Base-by-base conservation (phyloP, 306 rosid genomes). In the Cicer judaicum region DNA sequence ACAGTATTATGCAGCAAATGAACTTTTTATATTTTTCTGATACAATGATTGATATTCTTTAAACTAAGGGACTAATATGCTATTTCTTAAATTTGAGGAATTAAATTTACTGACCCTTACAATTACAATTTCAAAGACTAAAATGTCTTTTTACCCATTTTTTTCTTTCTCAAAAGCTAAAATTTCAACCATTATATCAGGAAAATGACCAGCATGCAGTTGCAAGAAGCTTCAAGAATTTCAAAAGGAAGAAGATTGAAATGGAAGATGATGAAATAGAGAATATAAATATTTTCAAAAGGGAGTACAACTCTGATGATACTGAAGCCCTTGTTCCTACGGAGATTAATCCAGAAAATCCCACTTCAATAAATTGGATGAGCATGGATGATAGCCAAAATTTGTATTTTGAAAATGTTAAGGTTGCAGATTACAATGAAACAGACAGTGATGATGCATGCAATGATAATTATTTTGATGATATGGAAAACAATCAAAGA, bases 361-460 rank as follows among this genome's bases (percentile, higher is more conserved):
- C 69, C 34, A 24, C 34, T 34, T 60, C 79, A 75, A 85, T 93
- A 61, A 90, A 83, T 82, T 93, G 93, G 98, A 87, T 93, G 91
- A 87, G 88, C 89, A 82, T 81, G 87, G 94, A 87, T 56, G 91
- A 90, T 54, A 88, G 79, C 19, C 92, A 86, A 74, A 78, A 72
- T 69, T 70, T 80, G 60, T 68, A 53, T 43, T 66, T 10, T 50
- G 92, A 79, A 64, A 93, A 79, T 44, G 53, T 73, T 6, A 87
- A 84, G 80, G 88, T 62, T 14, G 86, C 84, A 80, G 86, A 86
- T 44, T 82, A 61, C 41, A 88, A 77, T 68, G 84, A 86, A 78
- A 72, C 85, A 50, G 89, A 89, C 2, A 86, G 89, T 71, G 87
- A 87, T 21, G 86, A 85, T 60, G 87, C 67, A 13, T 87, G 79